Base-by-base conservation (phyloP, 306 rosid genomes). In the Fragaria iinumae region DNA sequence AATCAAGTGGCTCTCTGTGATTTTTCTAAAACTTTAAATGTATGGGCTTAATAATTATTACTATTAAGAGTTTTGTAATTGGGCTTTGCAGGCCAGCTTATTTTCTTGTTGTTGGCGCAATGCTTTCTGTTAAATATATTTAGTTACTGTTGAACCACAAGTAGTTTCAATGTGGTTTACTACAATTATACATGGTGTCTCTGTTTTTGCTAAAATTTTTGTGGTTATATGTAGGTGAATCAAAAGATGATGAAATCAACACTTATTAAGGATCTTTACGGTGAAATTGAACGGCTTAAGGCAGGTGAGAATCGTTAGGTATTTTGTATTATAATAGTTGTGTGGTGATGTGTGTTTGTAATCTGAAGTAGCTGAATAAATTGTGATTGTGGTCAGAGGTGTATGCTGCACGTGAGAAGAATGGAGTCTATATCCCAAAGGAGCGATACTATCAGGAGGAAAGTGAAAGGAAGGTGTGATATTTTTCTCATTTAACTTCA, bases 191-290 rank as follows among this genome's bases (percentile, higher is more conserved):
- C 6, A 32, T 49, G 4, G 12, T 62, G 16, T 66, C 34, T 8
- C 5, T 18, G 3, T 50, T 38, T 50, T 4, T 3, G 18, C 48
- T 32, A 13, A 64, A 32, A 0, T 20, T 73, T 44, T 44, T 64
- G 38, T 43, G 36, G 63, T 38, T 70, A 36, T 41, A 27, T 71
- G 75, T 67, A 95, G 98, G 90, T 95, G 72, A 95, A 96, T 77
- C 99, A 96, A 77, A 96, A 96, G 81, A 91, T 96, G 99, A 96
- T 96, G 99, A 96, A 96, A 83, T 83, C 98, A 73, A 96, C 99
- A 1, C 91, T 92, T 52, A 96, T 96, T 76, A 96, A 96, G 85
- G 99, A 96, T 81, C 97, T 96, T 64, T 96, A 96, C 70, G 96
- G 98, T 83, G 99, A 96, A 91, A 96, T 96, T 34, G 99, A 96